Evolutionary conservation across 2,329 filamentous ascomycete genomes (phyloP).

Genomic region (Bipolaris cookei): DNA sequence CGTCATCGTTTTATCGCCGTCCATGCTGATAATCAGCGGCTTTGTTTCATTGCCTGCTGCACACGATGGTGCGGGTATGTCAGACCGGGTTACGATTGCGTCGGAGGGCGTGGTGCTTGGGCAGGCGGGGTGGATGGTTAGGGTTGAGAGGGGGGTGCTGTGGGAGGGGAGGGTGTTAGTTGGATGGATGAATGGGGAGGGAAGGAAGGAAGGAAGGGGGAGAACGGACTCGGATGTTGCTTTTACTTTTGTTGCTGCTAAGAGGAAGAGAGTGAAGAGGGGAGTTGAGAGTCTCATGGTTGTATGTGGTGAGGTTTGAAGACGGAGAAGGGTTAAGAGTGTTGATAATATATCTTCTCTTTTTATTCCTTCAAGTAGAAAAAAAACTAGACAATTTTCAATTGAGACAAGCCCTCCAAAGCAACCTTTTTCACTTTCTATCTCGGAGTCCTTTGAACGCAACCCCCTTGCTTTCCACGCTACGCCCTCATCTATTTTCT

Average conservation of each 20-base stretch:
- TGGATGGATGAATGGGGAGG: not conserved
- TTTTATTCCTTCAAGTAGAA: not conserved
- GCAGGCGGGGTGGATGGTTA: slow-evolving; percentile 25
- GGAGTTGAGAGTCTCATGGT: slow-evolving; percentile 6
- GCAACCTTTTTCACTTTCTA: no score
- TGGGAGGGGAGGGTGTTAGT: not conserved
- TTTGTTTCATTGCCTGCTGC: slow-evolving; percentile 29
- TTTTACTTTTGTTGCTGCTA: slow-evolving; percentile 6
- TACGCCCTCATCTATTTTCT: not conserved
- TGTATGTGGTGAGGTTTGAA: no score
- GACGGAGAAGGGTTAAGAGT: no score
- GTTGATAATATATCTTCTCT: not conserved
- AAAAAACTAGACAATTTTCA: not conserved
- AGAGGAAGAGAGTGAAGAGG: not conserved
- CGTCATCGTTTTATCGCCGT: slow-evolving; percentile 8
- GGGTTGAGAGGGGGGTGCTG: slow-evolving; percentile 20
- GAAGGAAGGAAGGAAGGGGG: not conserved
- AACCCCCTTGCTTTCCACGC: no score
- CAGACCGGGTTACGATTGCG: slow-evolving; percentile 27
- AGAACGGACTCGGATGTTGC: slow-evolving; percentile 12
- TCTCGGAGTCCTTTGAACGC: no score
- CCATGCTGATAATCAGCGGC: slow-evolving; percentile 24
- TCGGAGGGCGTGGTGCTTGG: slow-evolving; percentile 23
- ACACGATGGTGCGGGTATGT: slow-evolving; percentile 21
- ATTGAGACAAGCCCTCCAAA: no score